phyloP scores from a whole-genome alignment of 176 grass and related monocot species.

The Carex kokanica region DNA sequence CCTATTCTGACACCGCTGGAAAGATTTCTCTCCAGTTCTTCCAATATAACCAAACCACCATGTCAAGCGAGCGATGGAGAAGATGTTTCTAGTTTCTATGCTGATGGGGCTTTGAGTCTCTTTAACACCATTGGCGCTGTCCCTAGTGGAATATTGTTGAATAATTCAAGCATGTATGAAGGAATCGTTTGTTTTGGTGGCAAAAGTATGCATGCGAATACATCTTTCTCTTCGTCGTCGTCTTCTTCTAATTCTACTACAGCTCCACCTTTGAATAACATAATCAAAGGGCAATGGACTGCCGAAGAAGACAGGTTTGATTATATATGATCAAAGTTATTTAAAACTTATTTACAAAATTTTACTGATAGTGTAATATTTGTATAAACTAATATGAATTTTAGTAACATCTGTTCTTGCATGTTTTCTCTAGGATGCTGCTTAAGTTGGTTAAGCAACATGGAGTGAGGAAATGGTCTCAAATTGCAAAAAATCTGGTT shows the following conservation, averaged over 20 bases:
- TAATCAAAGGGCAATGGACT: slow-evolving; percentile 62
- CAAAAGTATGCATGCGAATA: not conserved
- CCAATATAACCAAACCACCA: not conserved
- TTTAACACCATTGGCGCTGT: slow-evolving; percentile 12
- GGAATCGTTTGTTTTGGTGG: not conserved
- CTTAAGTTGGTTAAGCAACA: slow-evolving; percentile 37
- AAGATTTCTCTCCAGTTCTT: slow-evolving; percentile 36
- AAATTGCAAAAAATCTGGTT: slow-evolving; percentile 49
- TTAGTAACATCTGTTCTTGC: not conserved
- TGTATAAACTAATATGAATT: not conserved
- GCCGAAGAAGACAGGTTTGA: slow-evolving; percentile 53
- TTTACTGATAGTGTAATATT: not conserved
- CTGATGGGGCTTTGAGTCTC: not conserved
- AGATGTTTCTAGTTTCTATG: not conserved
- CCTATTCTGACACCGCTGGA: slow-evolving; percentile 18
- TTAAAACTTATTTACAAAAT: not conserved
- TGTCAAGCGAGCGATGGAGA: not conserved
- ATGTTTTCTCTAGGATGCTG: slow-evolving; percentile 37
- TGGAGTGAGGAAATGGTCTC: slow-evolving; percentile 57
- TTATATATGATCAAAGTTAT: not conserved
- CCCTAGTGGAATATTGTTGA: slow-evolving; percentile 27
- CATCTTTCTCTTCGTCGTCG: not conserved
- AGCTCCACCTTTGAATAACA: not conserved
- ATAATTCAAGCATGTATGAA: slow-evolving; percentile 31
- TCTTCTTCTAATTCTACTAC: slow-evolving; percentile 14